A percentile compares a stretch with the other conserved stretches of the same genome.
These are phyloP conservation scores for Plicaturopsis crispa DNA, from an alignment of 768 basidiomycete genomes.

Conservation along the genomic window DNA sequence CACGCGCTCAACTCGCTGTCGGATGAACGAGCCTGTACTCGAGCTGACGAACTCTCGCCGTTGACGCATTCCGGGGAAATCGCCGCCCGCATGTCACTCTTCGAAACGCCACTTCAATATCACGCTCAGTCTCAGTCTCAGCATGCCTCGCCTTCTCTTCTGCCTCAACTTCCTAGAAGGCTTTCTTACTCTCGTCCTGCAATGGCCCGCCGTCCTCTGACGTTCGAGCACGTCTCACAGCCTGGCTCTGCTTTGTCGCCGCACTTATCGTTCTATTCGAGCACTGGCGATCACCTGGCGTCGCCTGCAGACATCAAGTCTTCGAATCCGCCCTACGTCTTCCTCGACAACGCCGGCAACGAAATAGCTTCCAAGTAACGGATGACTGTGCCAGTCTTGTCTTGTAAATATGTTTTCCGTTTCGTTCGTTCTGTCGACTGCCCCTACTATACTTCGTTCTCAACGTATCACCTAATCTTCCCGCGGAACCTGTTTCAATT, in stretches of 20 bases:
- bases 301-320: slow-evolving; percentile 18
- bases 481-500: not conserved
- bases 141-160: slow-evolving; percentile 2
- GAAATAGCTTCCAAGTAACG: not conserved
- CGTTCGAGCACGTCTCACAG: slow-evolving; percentile 2
- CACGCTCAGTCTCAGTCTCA: slow-evolving; percentile 5
- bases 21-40: slow-evolving; percentile 9
- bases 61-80: too few species aligned
- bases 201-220: slow-evolving; percentile 4
- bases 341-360: not conserved
- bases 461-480: not conserved
- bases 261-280: slow-evolving; percentile 2
- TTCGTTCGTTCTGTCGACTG: not conserved
- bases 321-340: slow-evolving; percentile 13
- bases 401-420: not conserved
- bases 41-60: too few species aligned
- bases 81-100: too few species aligned
- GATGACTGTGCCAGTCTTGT: not conserved
- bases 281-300: slow-evolving; percentile 7
- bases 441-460: not conserved
- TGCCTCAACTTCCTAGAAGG: slow-evolving; percentile 7
- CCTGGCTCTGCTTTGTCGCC: slow-evolving; percentile 3
- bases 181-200: slow-evolving; percentile 5
- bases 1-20: slow-evolving; percentile 2
- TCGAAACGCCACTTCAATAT: slow-evolving; percentile 4